Evolutionary conservation across 2,329 filamentous ascomycete genomes (phyloP), one percentile per base, ranked within the genome.

Genomic region (Colletotrichum magnum): DNA sequence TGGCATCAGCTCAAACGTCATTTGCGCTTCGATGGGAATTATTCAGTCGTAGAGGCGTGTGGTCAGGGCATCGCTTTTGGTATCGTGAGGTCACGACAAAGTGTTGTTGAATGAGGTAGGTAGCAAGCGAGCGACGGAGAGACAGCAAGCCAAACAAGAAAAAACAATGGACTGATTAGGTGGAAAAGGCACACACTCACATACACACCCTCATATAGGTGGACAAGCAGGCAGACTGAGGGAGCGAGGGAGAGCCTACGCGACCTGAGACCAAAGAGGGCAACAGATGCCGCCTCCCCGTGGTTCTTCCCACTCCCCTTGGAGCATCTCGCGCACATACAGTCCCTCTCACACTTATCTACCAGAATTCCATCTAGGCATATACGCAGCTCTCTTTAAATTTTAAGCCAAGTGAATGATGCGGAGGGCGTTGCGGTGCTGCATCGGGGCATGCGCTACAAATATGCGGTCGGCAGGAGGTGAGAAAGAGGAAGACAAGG

Each of bases 31-130:
- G 50, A 58, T 53, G 15, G 54, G 48, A 10, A 36, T 53, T 18
- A 12, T 10, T 32, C 48, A 28, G 21, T 32, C 53, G 41, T 18
- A 43, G 59, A 69, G 56, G 60, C 48, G 66, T 60, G 62, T 50
- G 54, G 61, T 69, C 66, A 43, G 62, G 54, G 41, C 50, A 57
- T 56, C 48, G 43, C 54, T 50, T 60, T 41, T 69, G 62, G 56
- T 51, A 62, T 66, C 66, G 56, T 56, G 39, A 66, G 54, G 64
- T 59, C 56, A 66, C 66, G 36, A 60, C 54, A 41, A 54, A 13
- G 16, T n/a, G 21, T 24, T 24, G 21, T 24, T 24, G 21, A 43
- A 6, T n/a, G 41, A 43, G 41, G 41, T 47, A 45, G 53, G 53
- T 18, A 65, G 59, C 53, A 39, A 58, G 54, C 56, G 48, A 65